Base-by-base conservation (phyloP, 352 stramenopile genomes). In the Aphanomyces euteiches region DNA sequence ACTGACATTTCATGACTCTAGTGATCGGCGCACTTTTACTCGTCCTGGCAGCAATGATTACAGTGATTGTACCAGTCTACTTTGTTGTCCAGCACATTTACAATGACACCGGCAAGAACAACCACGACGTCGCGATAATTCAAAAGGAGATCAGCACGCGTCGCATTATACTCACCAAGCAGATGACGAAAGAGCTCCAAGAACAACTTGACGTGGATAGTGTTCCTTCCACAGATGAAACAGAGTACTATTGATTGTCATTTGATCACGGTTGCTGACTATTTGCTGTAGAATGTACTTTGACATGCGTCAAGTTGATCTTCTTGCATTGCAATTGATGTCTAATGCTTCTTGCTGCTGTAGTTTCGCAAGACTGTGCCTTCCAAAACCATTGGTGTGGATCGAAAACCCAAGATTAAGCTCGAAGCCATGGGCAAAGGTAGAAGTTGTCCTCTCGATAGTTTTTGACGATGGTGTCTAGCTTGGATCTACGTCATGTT, bases 351-450 rank as follows among this genome's bases (percentile, higher is more conserved):
- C n/a, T 36, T 6, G 38, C 17, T 67, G 41, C 37, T 12, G 15
- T 67, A 67, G 60, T 67, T 67, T 67, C 60, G 60, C 19, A 19
- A 37, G 17, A 37, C 21, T 17, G 47, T 67, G 10, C 60, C 60
- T 4, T 37, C 50, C n/a, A 56, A 57, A 15, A 41, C 47, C 4
- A 54, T 57, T 57, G 60, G 60, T 57, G n/a, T 67, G 3, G 60
- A 67, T 37, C 45, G 47, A 15, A 56, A 19, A 7, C 28, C 60
- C 41, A 67, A 57, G 19, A 28, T 67, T 41, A 67, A 67, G 39
- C 60, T 67, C 47, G 60, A 67, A 57, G 47, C 37, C 19, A 67
- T 67, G 60, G 36, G 28, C 60, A 67, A 67, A 67, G 60, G 60
- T 67, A 57, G 5, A 6, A 54, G 7, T 0, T 12, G 17, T 19